Evolutionary conservation across 371 early-diverging fungal species (phyloP), one percentile per base, ranked within the genome.

Genomic region (Mucor plumbeus): DNA sequence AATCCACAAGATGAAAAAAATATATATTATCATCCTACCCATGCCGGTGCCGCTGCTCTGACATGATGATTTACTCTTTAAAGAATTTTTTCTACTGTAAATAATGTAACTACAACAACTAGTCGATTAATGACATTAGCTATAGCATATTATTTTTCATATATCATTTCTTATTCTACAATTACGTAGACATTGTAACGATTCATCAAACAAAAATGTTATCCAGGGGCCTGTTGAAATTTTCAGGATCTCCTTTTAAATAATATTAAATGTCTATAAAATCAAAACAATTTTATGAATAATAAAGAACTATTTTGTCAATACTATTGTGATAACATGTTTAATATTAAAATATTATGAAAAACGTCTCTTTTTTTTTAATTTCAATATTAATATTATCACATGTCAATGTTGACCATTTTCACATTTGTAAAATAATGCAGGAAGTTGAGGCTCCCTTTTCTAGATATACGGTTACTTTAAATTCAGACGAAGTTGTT

Each of bases 1-100:
- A 61, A 67, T 34, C 62, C 43, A 21, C 14, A 44, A 44, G 62
- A 67, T 56, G 56, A 67, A 31, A 43, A 64, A 44, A 38, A 31
- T 19, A 48, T 62, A 21, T 39, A 62, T 26, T 62, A 62, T 50
- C 21, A 59, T 21, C 59, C 59, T 21, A 19, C 59, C 14, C 21
- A 15, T 21, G 40, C 40, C 7, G 21, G 14, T 59, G 39, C 59
- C 39, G 38, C 59, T 59, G 39, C 36, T 31, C 39, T 56, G 56
- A 56, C 56, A 36, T 56, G 56, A 56, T 56, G 19, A 17, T 9
- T 36, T 35, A 11, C 48, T 8, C 21, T 17, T 6, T 48, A 11
- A 38, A 11, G 9, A 38, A 38, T 19, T 53, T 26, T 21, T 13
- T 21, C 53, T 26, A 26, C 13, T 53, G 53, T 53, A 53, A 26